Evolutionary conservation across 345 rosid genomes (phyloP).

Genomic region (Tarenaya hassleriana): DNA sequence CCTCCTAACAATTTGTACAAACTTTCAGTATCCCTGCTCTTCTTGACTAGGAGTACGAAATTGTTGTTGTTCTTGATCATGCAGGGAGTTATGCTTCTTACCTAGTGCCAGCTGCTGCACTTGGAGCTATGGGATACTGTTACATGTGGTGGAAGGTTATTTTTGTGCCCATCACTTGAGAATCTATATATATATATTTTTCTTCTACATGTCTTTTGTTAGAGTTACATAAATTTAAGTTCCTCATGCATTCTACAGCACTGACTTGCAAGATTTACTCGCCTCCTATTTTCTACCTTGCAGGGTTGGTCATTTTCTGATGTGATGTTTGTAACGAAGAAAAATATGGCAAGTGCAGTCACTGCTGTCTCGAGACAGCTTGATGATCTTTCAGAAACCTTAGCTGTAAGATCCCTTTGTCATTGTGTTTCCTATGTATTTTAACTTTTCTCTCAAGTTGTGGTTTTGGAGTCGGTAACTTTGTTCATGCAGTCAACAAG

Average conservation of each 20-base stretch:
- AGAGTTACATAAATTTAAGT: constrained; percentile 1
- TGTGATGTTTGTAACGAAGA: constrained; percentile 85
- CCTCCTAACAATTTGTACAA: background rate
- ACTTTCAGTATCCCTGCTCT: background rate
- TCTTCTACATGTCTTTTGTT: constrained; percentile 8
- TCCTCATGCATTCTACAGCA: background rate
- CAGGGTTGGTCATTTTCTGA: constrained; percentile 92
- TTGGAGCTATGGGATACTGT: constrained; percentile 94
- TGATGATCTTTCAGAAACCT: constrained; percentile 64
- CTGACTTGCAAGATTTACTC: constrained; percentile 9
- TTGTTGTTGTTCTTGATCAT: constrained; percentile 18
- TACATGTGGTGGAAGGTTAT: constrained; percentile 96
- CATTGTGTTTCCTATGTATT: constrained; percentile 1
- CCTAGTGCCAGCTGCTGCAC: constrained; percentile 80
- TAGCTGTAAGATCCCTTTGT: constrained; percentile 41
- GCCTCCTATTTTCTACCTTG: constrained; percentile 14
- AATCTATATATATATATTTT: constrained; percentile 1
- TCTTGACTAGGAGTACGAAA: constrained; percentile 1
- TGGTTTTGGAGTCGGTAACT: constrained; percentile 10
- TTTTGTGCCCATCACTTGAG: constrained; percentile 16
- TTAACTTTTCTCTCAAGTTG: background rate
- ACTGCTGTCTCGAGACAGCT: constrained; percentile 68
- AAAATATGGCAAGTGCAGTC: constrained; percentile 83
- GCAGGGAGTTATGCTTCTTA: constrained; percentile 68
- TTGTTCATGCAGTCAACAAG: constrained; percentile 60